Base-by-base conservation (phyloP, 805 yeast species). In the Limtongia smithiae region DNA sequence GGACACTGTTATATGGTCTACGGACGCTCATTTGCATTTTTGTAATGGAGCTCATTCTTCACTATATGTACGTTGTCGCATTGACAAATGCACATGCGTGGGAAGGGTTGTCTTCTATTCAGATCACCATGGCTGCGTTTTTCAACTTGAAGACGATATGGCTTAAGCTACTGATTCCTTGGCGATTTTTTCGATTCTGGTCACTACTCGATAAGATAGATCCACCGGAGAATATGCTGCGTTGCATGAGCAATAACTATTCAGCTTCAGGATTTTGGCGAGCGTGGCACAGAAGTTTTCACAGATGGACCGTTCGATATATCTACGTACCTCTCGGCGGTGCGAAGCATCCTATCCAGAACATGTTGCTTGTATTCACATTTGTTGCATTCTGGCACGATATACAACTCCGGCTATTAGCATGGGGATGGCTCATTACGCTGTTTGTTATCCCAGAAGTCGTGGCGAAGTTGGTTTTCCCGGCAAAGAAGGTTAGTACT, bases 381-480 rank as follows among this genome's bases (percentile, higher is more conserved):
- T 93, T 93, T 68, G 98, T 93, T 20, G 97, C 98, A 2, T 71
- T 93, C 27, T 93, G 99, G 99, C 99, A 93, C 69, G 99, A 93
- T 64, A 90, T 93, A 57, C 90, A 93, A 68, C 75, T 93, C 62
- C 82, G 81, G 55, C 70, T 93, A 44, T 70, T 93, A 41, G 70
- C 91, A 47, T 93, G 99, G 99, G 97, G 99, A 9, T 90, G 97
- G 96, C 68, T 87, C 24, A 75, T 91, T 45, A 97, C 93, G 4
- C 58, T 91, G 18, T 91, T 91, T 64, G 75, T 93, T 37, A 60
- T 90, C 3, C 98, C 98, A 0, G 98, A 93, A 65, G 77, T 88
- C 44, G 62, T 78, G 11, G 83, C 85, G 14, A 78, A 87, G 3
- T 39, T 60, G 15, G 28, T 71, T 3, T 60, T 71, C 38, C 72